Evolutionary conservation across 495 filamentous ascomycete species (phyloP).

Genomic region (Xylaria telfairii): DNA sequence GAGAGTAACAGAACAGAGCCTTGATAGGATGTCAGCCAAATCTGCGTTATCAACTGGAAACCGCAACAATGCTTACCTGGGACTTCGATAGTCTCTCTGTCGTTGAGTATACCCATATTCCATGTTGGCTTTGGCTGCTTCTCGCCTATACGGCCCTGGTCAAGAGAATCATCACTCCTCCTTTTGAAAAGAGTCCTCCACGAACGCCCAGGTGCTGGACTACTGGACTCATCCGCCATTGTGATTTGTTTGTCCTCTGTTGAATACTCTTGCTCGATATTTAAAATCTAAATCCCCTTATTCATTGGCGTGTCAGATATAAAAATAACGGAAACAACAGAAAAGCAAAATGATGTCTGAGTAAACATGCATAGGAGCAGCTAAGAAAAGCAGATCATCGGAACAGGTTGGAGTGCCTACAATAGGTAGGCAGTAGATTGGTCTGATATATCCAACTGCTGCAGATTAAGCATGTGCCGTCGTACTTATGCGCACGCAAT

Average conservation of each 20-base stretch:
- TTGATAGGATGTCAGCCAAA: slow-evolving; percentile 38
- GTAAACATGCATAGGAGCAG: not conserved
- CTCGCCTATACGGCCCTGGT: slow-evolving; percentile 12
- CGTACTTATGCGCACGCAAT: slow-evolving; percentile 5
- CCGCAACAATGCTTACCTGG: slow-evolving; percentile 67
- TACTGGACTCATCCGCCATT: slow-evolving; percentile 18
- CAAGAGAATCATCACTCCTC: slow-evolving; percentile 17
- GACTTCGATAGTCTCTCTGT: slow-evolving; percentile 84
- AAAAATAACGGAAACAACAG: not conserved
- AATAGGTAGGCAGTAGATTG: not conserved
- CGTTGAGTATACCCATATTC: slow-evolving; percentile 85
- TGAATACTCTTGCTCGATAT: not conserved
- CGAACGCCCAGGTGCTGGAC: slow-evolving; percentile 1
- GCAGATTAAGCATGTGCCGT: not conserved
- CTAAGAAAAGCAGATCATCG: not conserved
- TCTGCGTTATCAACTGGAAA: not conserved
- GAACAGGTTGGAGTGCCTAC: not conserved
- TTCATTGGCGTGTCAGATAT: not conserved
- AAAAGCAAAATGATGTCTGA: not conserved
- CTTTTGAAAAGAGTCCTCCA: slow-evolving; percentile 28
- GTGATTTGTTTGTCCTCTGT: not conserved
- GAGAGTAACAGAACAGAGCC: slow-evolving; percentile 84
- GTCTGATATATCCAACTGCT: not conserved
- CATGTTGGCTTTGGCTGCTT: slow-evolving; percentile 57
- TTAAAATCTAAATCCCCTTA: not conserved